Evolutionary conservation across 192 early-diverging fungal species (phyloP).

Genomic region (Linderina pennispora): DNA sequence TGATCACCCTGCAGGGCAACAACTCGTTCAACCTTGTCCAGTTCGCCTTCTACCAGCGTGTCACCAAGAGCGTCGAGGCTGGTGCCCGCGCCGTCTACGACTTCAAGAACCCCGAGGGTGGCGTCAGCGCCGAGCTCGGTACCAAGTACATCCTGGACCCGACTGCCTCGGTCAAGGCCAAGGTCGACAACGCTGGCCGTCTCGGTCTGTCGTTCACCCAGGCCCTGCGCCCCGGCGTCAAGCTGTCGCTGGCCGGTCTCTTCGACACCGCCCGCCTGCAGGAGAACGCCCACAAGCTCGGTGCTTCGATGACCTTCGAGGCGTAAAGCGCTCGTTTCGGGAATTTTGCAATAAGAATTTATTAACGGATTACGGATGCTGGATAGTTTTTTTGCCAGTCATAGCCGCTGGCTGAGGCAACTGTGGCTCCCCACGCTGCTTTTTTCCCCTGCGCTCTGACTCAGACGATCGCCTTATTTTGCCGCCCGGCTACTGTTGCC

Average conservation of each 20-base stretch:
- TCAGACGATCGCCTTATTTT: too few relatives aligned
- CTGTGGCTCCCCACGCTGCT: too few relatives aligned
- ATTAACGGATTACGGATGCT: too few relatives aligned
- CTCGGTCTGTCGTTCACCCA: slow-evolving; percentile 95
- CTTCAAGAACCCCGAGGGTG: slow-evolving; percentile 66
- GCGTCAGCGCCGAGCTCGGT: slow-evolving; percentile 82
- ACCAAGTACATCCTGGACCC: slow-evolving; percentile 90
- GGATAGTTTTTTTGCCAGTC: too few relatives aligned
- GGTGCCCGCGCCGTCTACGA: slow-evolving; percentile 92
- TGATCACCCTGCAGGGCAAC: slow-evolving; percentile 81
- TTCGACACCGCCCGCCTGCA: slow-evolving; percentile 91
- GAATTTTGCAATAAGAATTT: too few relatives aligned
- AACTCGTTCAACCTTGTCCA: slow-evolving; percentile 87
- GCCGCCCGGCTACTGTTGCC: too few relatives aligned
- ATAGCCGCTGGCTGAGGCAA: too few relatives aligned
- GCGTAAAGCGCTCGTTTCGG: too few relatives aligned
- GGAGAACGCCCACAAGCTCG: slow-evolving; percentile 95
- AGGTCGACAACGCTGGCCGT: slow-evolving; percentile 76
- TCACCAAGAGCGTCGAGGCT: slow-evolving; percentile 86
- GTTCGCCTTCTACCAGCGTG: slow-evolving; percentile 96
- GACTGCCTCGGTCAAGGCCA: slow-evolving; percentile 86
- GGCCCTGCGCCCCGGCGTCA: slow-evolving; percentile 86
- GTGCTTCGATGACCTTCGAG: slow-evolving; percentile 85
- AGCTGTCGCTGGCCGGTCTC: slow-evolving; percentile 85
- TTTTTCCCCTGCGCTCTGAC: too few relatives aligned